A percentile compares a stretch with the other conserved stretches of the same genome.
Evolutionary conservation across 2,329 filamentous ascomycete species (phyloP).

Genomic region (Aspergillus sp.): DNA sequence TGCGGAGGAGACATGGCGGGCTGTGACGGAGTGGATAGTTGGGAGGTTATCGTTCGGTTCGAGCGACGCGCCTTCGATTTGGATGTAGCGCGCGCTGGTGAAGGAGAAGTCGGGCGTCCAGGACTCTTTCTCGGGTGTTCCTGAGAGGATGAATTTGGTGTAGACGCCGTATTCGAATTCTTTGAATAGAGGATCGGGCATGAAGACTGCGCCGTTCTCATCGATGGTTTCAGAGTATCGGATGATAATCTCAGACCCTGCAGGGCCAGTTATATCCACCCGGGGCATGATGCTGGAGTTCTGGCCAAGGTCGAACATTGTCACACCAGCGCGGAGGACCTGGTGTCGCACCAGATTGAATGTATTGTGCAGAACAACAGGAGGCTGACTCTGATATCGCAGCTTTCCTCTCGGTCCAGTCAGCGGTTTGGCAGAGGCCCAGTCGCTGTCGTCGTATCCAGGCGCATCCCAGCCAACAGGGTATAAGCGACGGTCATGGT

Average conservation of each 20-base stretch:
- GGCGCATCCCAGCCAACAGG: constrained; percentile 19
- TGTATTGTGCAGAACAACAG: constrained; percentile 22
- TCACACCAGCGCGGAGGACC: constrained; percentile 12
- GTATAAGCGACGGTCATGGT: constrained; percentile 21
- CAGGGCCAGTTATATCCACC: constrained; percentile 15
- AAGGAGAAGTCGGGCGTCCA: constrained; percentile 27
- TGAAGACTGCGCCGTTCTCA: constrained; percentile 19
- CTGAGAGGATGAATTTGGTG: constrained; percentile 19
- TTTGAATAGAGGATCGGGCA: constrained; percentile 26
- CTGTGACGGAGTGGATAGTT: constrained; percentile 17
- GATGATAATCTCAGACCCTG: constrained; percentile 9
- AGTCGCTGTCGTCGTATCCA: constrained; percentile 14
- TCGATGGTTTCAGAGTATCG: constrained; percentile 6
- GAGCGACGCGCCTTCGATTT: constrained; percentile 22
- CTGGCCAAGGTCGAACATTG: constrained; percentile 24
- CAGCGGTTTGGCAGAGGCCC: constrained; percentile 20
- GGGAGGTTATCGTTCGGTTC: constrained; percentile 11
- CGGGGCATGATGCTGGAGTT: constrained; percentile 23
- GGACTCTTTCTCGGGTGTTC: constrained; percentile 14
- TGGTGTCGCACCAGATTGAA: constrained; percentile 17
- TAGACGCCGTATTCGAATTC: constrained; percentile 25
- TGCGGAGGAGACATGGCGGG: constrained; percentile 23
- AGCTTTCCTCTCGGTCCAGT: constrained; percentile 24
- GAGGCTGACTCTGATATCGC: constrained; percentile 23
- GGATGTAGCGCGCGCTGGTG: constrained; percentile 25